Evolutionary conservation across 2,329 filamentous ascomycete genomes (phyloP).

Genomic region (Pseudogymnoascus sp.): DNA sequence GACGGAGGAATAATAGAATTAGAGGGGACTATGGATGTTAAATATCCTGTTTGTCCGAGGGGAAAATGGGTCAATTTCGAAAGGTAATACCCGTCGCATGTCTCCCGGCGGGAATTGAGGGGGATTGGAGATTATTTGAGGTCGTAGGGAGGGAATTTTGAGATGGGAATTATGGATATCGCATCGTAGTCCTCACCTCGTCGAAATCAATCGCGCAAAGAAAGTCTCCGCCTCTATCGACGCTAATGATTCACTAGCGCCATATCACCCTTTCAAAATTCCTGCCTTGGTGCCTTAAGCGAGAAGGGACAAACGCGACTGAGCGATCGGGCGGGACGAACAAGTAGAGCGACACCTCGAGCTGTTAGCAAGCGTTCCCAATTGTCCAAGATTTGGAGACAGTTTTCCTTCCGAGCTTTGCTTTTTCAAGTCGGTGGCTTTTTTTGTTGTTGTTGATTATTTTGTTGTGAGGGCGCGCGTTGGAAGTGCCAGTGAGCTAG

Average conservation of each 20-base stretch:
- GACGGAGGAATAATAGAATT: background rate
- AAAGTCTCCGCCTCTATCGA: background rate
- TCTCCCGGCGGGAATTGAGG: background rate
- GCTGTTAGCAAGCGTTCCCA: background rate
- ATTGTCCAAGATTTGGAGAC: background rate
- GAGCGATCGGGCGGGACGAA: background rate
- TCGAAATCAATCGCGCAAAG: background rate
- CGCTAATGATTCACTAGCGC: background rate
- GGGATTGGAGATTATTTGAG: background rate
- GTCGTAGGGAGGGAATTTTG: background rate
- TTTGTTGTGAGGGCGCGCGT: background rate
- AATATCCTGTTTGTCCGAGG: background rate
- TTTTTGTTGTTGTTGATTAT: conserved; percentile 5
- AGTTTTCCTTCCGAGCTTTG: background rate
- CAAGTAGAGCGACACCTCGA: background rate
- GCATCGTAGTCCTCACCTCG: background rate
- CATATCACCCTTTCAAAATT: background rate
- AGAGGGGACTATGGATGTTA: background rate
- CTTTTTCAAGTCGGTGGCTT: background rate
- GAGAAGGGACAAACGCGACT: conserved; percentile 1
- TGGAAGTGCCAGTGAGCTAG: background rate
- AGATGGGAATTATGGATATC: background rate
- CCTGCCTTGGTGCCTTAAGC: background rate
- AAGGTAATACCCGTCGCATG: background rate
- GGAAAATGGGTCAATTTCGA: background rate